Percentiles rank a stretch among this genome's conserved stretches.
Evolutionary conservation across 2,329 filamentous ascomycete species (phyloP).

Genomic region (Furcasterigmium furcatum): DNA sequence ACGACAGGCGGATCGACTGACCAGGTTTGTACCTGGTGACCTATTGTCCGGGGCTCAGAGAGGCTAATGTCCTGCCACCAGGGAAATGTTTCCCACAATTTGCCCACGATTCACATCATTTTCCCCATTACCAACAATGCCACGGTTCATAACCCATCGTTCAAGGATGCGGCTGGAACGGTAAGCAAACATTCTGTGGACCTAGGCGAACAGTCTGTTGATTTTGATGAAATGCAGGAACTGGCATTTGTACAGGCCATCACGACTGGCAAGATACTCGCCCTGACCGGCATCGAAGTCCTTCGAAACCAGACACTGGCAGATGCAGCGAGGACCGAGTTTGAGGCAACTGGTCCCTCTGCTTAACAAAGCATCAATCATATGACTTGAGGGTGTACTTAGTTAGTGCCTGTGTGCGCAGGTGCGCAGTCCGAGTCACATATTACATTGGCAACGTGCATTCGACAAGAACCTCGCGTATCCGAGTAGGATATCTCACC

Average conservation of each 20-base stretch:
- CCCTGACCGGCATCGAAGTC: background rate
- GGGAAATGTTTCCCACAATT: constrained; percentile 23
- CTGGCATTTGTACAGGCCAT: background rate
- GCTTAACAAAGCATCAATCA: background rate
- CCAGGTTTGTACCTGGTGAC: background rate
- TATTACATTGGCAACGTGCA: background rate
- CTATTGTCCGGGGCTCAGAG: background rate
- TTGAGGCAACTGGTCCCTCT: background rate
- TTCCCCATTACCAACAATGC: constrained; percentile 19
- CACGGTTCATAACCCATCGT: background rate
- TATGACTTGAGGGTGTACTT: background rate
- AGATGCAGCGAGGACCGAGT: background rate
- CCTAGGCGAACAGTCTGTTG: background rate
- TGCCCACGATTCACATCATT: constrained; percentile 19
- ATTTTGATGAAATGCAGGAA: background rate
- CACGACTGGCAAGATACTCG: background rate
- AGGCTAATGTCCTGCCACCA: constrained; percentile 11
- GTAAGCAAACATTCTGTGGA: background rate
- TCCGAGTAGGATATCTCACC: background rate
- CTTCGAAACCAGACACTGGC: background rate
- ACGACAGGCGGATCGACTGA: background rate
- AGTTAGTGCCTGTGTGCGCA: background rate
- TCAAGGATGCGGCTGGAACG: background rate
- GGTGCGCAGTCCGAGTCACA: background rate
- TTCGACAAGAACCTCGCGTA: background rate